These are phyloP conservation scores for Elsinoe fawcettii DNA, from an alignment of 2,329 filamentous ascomycete genomes.

Conservation along the genomic window DNA sequence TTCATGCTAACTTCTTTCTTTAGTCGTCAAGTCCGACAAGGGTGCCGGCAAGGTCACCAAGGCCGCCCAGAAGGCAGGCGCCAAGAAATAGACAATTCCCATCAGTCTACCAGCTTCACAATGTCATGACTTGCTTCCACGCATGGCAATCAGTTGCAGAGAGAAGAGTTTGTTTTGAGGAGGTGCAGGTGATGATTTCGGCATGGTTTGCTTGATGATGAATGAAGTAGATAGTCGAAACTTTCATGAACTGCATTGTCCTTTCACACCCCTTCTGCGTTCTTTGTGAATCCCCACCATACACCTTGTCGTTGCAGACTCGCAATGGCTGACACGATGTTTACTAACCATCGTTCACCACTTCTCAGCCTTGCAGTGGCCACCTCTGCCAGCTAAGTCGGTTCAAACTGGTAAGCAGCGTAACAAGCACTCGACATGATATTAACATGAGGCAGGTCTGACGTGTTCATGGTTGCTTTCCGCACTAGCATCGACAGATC, in stretches of 20 bases:
- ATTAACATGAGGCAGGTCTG: too few species aligned
- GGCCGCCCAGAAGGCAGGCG: slow-evolving; percentile 30
- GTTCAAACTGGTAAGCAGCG: too few species aligned
- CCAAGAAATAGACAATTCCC: slow-evolving; percentile 31
- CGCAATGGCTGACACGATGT: too few species aligned
- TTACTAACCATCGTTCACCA: too few species aligned
- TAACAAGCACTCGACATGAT: too few species aligned
- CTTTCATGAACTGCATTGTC: slow-evolving; percentile 5
- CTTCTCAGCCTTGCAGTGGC: too few species aligned
- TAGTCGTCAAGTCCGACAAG: slow-evolving; percentile 41
- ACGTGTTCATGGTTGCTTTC: too few species aligned
- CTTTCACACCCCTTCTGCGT: too few species aligned
- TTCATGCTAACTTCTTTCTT: slow-evolving; percentile 15
- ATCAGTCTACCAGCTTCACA: not conserved
- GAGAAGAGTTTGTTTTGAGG: not conserved
- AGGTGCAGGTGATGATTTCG: not conserved
- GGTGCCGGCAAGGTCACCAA: slow-evolving; percentile 46
- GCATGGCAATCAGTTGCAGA: slow-evolving; percentile 7
- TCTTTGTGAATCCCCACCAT: too few species aligned
- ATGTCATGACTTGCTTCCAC: not conserved
- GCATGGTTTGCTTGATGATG: slow-evolving; percentile 5
- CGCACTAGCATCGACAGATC: too few species aligned
- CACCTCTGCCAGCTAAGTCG: too few species aligned
- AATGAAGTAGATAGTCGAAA: slow-evolving; percentile 9
- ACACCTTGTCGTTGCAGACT: too few species aligned